phyloP scores from a whole-genome alignment of 257 asterid species.

The Verbascum thapsus region DNA sequence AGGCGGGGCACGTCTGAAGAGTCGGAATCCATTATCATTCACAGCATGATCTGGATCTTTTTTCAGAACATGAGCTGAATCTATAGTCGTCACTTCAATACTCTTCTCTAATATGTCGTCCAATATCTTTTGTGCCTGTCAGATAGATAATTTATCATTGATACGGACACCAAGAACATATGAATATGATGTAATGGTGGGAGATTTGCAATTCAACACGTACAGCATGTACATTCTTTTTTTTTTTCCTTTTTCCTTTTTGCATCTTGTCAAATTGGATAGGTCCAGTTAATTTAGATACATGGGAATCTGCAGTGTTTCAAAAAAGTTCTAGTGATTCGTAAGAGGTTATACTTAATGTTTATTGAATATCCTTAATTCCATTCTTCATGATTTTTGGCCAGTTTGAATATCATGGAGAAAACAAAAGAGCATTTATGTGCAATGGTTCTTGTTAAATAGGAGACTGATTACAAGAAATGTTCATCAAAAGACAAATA shows the following conservation, averaged over 20 bases:
- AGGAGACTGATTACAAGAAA: background rate
- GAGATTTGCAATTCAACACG: slow-evolving; percentile 13
- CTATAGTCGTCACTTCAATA: slow-evolving; percentile 58
- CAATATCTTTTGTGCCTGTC: slow-evolving; percentile 66
- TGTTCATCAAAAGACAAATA: background rate
- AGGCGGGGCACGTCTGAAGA: slow-evolving; percentile 69
- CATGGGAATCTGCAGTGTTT: background rate
- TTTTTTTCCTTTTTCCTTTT: too few relatives aligned
- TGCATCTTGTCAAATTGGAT: slow-evolving; percentile 2
- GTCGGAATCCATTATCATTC: slow-evolving; percentile 66
- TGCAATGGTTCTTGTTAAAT: too few relatives aligned
- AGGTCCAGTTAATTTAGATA: background rate
- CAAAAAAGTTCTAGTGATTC: background rate
- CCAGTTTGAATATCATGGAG: too few relatives aligned
- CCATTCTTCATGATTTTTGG: too few relatives aligned
- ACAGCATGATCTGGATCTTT: slow-evolving; percentile 46
- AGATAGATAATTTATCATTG: slow-evolving; percentile 3
- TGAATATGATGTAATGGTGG: background rate
- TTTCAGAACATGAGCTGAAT: slow-evolving; percentile 26
- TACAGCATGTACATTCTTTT: background rate
- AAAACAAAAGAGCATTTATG: too few relatives aligned
- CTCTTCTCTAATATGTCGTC: slow-evolving; percentile 57
- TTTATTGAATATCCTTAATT: too few relatives aligned
- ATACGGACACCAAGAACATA: background rate
- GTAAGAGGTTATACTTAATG: background rate